These are phyloP conservation scores for Vitis hybrid DNA, from an alignment of 177 flowering plant genomes.

Conservation along the genomic window DNA sequence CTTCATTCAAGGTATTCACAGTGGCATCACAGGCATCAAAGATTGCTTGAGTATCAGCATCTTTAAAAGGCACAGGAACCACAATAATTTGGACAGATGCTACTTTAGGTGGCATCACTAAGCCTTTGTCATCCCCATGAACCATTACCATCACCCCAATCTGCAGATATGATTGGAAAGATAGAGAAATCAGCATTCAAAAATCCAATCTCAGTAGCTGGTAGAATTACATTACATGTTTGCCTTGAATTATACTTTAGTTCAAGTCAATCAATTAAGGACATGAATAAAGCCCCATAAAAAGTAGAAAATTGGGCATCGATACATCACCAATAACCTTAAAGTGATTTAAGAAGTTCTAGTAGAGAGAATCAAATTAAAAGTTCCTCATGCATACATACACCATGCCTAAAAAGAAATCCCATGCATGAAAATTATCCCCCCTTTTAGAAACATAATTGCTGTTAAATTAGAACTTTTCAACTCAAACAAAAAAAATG, in stretches of 20 bases:
- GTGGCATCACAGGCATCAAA: conserved; percentile 74
- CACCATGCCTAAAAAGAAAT: no score
- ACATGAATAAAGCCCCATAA: no score
- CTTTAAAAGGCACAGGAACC: conserved; percentile 85
- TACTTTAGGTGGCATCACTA: conserved; percentile 89
- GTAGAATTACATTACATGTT: no score
- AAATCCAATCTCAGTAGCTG: no score
- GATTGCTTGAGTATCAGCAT: conserved; percentile 76
- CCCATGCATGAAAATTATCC: no score
- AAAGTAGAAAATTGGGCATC: no score
- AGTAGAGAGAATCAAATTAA: no score
- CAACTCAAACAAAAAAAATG: neutral
- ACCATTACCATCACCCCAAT: conserved; percentile 98
- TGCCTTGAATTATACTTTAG: no score
- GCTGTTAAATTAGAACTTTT: neutral
- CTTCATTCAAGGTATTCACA: conserved; percentile 51
- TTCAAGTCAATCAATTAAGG: no score
- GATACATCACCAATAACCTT: no score
- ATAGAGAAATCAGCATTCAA: neutral
- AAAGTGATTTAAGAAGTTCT: no score
- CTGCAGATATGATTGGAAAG: conserved; percentile 30
- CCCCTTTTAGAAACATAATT: neutral
- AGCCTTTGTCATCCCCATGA: conserved; percentile 96
- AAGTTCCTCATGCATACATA: no score
- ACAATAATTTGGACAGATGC: conserved; percentile 81